phyloP scores from a whole-genome alignment of 352 stramenopile genomes.

The Pythium brachiatum region DNA sequence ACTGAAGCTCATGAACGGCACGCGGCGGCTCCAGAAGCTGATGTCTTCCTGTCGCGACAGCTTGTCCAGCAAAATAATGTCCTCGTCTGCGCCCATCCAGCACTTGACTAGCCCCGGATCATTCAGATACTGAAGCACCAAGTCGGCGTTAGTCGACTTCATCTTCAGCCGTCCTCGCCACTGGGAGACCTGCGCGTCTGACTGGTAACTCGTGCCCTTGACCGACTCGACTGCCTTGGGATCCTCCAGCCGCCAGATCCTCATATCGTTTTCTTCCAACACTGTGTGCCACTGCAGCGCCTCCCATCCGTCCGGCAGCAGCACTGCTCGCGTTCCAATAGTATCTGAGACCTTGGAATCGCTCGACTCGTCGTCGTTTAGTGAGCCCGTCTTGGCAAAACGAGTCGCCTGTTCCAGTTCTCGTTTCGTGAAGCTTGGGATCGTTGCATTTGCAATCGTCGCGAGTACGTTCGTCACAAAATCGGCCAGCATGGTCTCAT shows the following conservation, averaged over 20 bases:
- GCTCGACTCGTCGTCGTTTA: constrained; percentile 7
- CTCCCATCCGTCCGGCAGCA: constrained; percentile 8
- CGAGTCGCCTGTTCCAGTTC: constrained; percentile 33
- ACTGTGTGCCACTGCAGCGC: constrained; percentile 8
- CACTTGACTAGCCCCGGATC: constrained; percentile 20
- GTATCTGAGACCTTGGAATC: background rate
- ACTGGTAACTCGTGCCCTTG: constrained; percentile 18
- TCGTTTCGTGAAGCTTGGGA: constrained; percentile 32
- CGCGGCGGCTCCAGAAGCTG: constrained; percentile 35
- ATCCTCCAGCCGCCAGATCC: constrained; percentile 17
- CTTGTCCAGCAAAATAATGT: constrained; percentile 29
- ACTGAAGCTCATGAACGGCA: constrained; percentile 35
- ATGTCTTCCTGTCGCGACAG: constrained; percentile 33
- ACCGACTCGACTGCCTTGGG: background rate
- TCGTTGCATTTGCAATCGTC: constrained; percentile 30
- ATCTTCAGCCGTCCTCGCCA: constrained; percentile 28
- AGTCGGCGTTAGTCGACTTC: constrained; percentile 18
- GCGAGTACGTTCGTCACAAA: constrained; percentile 32
- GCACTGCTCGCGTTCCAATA: constrained; percentile 20
- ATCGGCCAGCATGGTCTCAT: constrained; percentile 28
- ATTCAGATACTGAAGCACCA: constrained; percentile 24
- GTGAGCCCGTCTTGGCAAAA: constrained; percentile 28
- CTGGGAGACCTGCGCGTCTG: constrained; percentile 22
- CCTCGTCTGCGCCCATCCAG: constrained; percentile 23
- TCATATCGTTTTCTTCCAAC: background rate